Base-by-base conservation (phyloP, 352 stramenopile species). In the Pelagophyceae sp. region DNA sequence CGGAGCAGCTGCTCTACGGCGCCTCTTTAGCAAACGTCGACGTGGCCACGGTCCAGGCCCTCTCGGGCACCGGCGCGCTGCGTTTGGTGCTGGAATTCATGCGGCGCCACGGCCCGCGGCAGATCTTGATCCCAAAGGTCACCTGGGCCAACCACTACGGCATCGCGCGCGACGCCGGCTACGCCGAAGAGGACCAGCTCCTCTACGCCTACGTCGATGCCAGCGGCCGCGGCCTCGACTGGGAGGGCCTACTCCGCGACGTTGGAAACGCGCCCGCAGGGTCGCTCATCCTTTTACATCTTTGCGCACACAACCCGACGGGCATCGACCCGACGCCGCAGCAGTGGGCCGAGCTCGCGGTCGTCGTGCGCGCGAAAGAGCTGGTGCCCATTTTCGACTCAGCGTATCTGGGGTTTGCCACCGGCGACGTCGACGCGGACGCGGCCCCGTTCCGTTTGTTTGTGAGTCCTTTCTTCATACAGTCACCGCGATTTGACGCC, bases 101-200 rank as follows among this genome's bases (percentile, higher is more conserved):
- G 83, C 79, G 92, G 85, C 33, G 67, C 20, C 38, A 58, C 67
- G 35, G 20, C 2, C 61, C 61, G 3, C 54, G 54, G 60, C 89
- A 87, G 20, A 88, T 96, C 72, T 95, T 95, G 86, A 84, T 97
- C 75, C 90, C 92, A 38, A 95, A 95, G 84, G 89, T 90, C 60
- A 97, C 93, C 72, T 97, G 93, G 93, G 90, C 89, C 80, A 97
- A 97, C 87, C 93, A 97, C 86, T 93, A 94, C 76, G 87, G 86
- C 51, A 94, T 97, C 83, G 81, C 86, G 64, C 25, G 72, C n/a
- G 76, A 85, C 60, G 76, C 71, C 19, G 85, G 85, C 27, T 58
- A 88, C 29, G 74, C 84, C 45, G 75, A 23, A 23, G 45, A 54
- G 23, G 11, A 54, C 23, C 11, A 54, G 45, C 33, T n/a, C n/a